Base-by-base conservation (phyloP, 1,139 yeast genomes). In the Entelexis sorbosivorans region DNA sequence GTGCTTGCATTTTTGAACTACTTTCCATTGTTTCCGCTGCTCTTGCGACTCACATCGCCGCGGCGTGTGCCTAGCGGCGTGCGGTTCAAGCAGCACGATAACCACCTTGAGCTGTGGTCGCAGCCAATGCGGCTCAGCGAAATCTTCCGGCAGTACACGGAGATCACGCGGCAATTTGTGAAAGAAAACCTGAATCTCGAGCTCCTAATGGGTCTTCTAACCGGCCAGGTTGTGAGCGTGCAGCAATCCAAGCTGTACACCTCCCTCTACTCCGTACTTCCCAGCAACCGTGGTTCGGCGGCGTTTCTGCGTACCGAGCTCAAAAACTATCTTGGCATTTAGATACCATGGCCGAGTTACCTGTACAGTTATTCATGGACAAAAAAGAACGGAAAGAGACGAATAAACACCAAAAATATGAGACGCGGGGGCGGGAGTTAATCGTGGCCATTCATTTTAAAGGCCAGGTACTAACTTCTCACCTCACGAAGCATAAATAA, bases 21-120 rank as follows among this genome's bases (percentile, higher is more conserved):
- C 63, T 78, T 84, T 61, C 99, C 99, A 0, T 64, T 89, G 20
- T 91, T 91, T 68, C 89, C 88, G 1, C 65, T 89, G 1, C 68
- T 93, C 50, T 68, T 91, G 44, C 79, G 93, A 59, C 52, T 87
- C 48, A 93, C 91, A 64, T 93, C 89, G 63, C 80, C 88, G 11
- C 78, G 76, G 52, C 72, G 99, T 57, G 69, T 93, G 19, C 98
- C 96, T n/a, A 95, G 96, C 1, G 96, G 97, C 0, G 72, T 91
- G 7, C 68, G 66, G 8, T 44, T 59, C 36, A 46, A 35, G n/a
- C 62, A 2, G 42, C 54, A 10, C 68, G 64, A 38, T 67, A 65
- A 50, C 48, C 39, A 19, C 63, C 13, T 42, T 8, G 63, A 49
- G 65, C 35, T 78, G n/a, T 53, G 62, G 36, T 74, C 74, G 38